Evolutionary conservation across 768 basidiomycete species (phyloP).

Genomic region (Tylopilus sp.): DNA sequence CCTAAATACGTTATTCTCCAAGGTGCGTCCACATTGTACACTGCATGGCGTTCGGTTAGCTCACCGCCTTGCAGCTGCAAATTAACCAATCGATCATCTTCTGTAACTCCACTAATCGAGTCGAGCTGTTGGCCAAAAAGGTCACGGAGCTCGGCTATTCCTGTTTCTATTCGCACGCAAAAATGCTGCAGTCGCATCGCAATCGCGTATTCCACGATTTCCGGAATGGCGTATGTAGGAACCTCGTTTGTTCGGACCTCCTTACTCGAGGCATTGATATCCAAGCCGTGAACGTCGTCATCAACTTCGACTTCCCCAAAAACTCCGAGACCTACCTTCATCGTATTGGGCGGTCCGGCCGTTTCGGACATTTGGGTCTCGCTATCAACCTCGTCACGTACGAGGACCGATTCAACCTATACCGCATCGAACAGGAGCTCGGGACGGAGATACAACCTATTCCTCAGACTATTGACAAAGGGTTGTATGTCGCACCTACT

Average conservation of each 20-base stretch:
- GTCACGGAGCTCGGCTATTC: slow-evolving; percentile 99
- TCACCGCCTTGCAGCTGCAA: slow-evolving; percentile 67
- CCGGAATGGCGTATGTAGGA: slow-evolving; percentile 96
- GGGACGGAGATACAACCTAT: slow-evolving; percentile 98
- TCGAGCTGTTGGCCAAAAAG: slow-evolving; percentile 98
- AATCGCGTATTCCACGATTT: slow-evolving; percentile 99
- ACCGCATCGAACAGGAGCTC: slow-evolving; percentile 97
- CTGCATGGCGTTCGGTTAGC: background rate
- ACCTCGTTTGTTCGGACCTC: slow-evolving; percentile 96
- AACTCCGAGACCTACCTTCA: slow-evolving; percentile 99
- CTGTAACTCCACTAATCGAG: slow-evolving; percentile 99
- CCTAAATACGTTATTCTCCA: slow-evolving; percentile 98
- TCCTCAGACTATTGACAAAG: slow-evolving; percentile 85
- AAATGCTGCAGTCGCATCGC: slow-evolving; percentile 98
- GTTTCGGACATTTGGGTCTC: slow-evolving; percentile 94
- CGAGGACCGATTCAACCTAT: slow-evolving; percentile 96
- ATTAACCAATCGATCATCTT: slow-evolving; percentile 99
- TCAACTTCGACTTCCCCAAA: slow-evolving; percentile 99
- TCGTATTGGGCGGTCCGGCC: slow-evolving; percentile 95
- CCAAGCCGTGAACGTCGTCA: slow-evolving; percentile 99
- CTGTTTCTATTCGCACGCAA: slow-evolving; percentile 99
- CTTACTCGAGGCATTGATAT: slow-evolving; percentile 99
- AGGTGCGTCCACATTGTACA: slow-evolving; percentile 45
- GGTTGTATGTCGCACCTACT: slow-evolving; percentile 87
- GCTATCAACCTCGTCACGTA: slow-evolving; percentile 98